phyloP scores from a whole-genome alignment of 805 yeast species.

The Soucietia sequanensis region DNA sequence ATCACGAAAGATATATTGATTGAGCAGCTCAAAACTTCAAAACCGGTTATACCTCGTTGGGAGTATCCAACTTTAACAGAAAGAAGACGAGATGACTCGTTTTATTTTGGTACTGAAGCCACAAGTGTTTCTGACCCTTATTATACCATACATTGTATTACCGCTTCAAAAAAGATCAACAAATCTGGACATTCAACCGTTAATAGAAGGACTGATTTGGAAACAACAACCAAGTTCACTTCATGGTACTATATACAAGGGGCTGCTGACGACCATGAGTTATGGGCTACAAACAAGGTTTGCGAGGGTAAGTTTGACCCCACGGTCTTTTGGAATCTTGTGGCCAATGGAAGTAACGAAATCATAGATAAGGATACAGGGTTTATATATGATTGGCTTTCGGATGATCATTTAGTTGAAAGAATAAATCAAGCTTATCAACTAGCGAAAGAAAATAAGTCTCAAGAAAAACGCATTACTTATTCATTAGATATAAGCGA shows the following conservation, averaged over 20 bases:
- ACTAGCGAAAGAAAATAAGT: too few relatives aligned
- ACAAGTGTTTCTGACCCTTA: not conserved
- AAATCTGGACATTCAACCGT: slow-evolving; percentile 5
- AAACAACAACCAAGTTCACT: not conserved
- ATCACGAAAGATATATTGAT: slow-evolving; percentile 32
- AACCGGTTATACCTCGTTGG: slow-evolving; percentile 69
- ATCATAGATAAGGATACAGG: slow-evolving; percentile 22
- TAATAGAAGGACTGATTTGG: slow-evolving; percentile 3
- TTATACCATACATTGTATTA: slow-evolving; percentile 50
- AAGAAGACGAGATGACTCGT: slow-evolving; percentile 3
- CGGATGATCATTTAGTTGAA: slow-evolving; percentile 20
- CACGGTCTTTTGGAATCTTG: slow-evolving; percentile 52
- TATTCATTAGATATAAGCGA: slow-evolving; percentile 13
- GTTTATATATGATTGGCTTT: slow-evolving; percentile 17
- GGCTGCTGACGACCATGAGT: slow-evolving; percentile 92
- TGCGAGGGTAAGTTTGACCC: slow-evolving; percentile 54
- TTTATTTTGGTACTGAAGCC: not conserved
- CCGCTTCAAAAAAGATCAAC: slow-evolving; percentile 51
- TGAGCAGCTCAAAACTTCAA: slow-evolving; percentile 18
- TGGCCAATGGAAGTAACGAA: slow-evolving; percentile 1
- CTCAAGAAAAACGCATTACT: too few relatives aligned
- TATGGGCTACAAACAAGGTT: slow-evolving; percentile 53
- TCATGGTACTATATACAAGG: slow-evolving; percentile 72
- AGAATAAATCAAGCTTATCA: slow-evolving; percentile 10
- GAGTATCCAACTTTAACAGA: slow-evolving; percentile 49